phyloP scores from a whole-genome alignment of 371 early-diverging fungal genomes.

The Capniomyces stellatus region DNA sequence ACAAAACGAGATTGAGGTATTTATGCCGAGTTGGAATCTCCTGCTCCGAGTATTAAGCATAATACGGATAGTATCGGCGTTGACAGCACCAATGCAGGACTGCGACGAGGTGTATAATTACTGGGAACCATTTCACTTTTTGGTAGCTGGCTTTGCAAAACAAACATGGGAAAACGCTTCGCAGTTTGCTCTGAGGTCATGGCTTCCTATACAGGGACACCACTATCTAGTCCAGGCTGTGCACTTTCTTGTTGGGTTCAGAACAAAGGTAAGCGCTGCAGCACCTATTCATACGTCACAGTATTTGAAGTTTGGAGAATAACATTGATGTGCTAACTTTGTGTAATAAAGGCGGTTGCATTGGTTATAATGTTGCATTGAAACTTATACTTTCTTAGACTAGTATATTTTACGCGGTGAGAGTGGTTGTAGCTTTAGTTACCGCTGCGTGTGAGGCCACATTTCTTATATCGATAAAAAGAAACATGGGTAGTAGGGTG shows the following conservation, averaged over 20 bases:
- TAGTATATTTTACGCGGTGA: conserved; percentile 54
- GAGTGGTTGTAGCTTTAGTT: conserved; percentile 38
- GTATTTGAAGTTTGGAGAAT: too few relatives aligned
- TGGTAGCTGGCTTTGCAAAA: conserved; percentile 65
- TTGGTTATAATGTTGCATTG: neutral
- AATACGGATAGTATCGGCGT: conserved; percentile 13
- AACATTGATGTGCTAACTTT: too few relatives aligned
- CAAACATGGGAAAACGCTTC: conserved; percentile 96
- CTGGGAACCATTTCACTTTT: conserved; percentile 85
- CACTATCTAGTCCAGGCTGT: conserved; percentile 26
- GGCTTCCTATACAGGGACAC: conserved; percentile 57
- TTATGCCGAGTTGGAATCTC: conserved; percentile 7
- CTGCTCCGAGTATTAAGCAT: conserved; percentile 8
- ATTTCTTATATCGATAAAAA: conserved; percentile 44
- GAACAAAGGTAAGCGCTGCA: conserved; percentile 29
- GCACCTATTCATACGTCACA: too few relatives aligned
- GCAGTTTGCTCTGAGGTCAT: conserved; percentile 68
- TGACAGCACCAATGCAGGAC: conserved; percentile 32
- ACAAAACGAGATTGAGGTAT: neutral
- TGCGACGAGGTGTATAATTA: conserved; percentile 94
- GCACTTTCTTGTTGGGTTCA: conserved; percentile 24
- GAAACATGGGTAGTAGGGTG: conserved; percentile 40
- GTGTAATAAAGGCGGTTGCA: too few relatives aligned
- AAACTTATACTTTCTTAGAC: conserved; percentile 23
- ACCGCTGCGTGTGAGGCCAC: conserved; percentile 52